Evolutionary conservation across 2,329 filamentous ascomycete species (phyloP).

Genomic region (Aureobasidium sp.): DNA sequence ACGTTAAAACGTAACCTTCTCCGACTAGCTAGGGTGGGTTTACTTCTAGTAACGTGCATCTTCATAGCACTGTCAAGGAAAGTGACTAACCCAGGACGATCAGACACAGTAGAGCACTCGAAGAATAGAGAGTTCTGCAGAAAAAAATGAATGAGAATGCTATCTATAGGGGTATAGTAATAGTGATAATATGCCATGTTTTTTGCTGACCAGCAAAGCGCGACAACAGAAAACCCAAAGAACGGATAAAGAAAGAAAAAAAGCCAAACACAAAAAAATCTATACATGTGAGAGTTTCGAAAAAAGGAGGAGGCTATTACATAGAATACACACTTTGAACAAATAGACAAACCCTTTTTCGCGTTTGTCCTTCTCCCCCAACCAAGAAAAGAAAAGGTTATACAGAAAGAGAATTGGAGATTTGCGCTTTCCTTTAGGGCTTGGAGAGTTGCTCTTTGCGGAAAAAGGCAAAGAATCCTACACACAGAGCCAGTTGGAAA

Average conservation of each 20-base stretch:
- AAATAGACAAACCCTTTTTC: not conserved
- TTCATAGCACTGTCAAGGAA: no score
- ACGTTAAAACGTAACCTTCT: no score
- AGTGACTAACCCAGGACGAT: no score
- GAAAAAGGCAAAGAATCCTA: slow-evolving; percentile 49
- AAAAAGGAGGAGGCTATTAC: not conserved
- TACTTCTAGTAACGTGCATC: no score
- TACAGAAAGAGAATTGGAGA: no score
- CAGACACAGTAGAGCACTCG: no score
- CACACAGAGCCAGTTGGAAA: slow-evolving; percentile 50
- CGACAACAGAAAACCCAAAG: not conserved
- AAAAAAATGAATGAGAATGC: no score
- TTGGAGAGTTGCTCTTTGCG: slow-evolving; percentile 50
- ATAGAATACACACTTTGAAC: not conserved
- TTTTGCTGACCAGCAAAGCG: not conserved
- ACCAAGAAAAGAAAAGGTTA: not conserved
- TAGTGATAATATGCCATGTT: not conserved
- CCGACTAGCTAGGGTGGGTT: no score
- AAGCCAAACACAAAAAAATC: not conserved
- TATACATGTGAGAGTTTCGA: not conserved
- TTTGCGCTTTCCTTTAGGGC: no score
- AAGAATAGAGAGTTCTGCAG: no score
- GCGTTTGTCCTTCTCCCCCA: not conserved
- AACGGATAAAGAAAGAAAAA: not conserved
- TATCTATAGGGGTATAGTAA: slow-evolving; percentile 8